Conservation (phyloP, 148 eudicot species). For the Hydrangea macrophylla region DNA sequence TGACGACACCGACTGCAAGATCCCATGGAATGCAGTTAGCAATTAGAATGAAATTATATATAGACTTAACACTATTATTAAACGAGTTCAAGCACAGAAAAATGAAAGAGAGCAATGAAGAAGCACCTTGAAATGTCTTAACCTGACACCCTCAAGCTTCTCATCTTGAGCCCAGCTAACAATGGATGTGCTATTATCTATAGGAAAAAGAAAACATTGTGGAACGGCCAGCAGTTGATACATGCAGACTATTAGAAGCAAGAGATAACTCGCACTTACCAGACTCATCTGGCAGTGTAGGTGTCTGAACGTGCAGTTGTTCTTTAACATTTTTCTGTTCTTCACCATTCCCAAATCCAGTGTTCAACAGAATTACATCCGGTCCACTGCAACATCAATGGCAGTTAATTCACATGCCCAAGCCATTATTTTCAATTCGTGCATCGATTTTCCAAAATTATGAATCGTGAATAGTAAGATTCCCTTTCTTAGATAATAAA, state of each 20-base stretch:
- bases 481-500: no score
- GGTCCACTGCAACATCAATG: conserved; percentile 51
- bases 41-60: neutral
- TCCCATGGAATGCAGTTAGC: conserved; percentile 5
- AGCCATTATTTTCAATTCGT: no score
- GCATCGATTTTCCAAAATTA: no score
- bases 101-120: conserved; percentile 1
- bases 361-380: conserved; percentile 65
- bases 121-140: conserved; percentile 82
- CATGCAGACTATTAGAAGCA: neutral
- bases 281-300: conserved; percentile 49
- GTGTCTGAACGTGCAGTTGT: conserved; percentile 51
- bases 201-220: conserved; percentile 16
- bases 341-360: conserved; percentile 73
- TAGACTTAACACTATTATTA: neutral
- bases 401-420: neutral
- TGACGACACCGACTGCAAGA: conserved; percentile 75
- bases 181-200: conserved; percentile 42
- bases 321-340: conserved; percentile 56
- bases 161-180: conserved; percentile 78
- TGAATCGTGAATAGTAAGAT: no score
- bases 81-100: neutral
- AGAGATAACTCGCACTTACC: conserved; percentile 40
- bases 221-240: neutral
- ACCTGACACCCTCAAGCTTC: conserved; percentile 58